A percentile compares a stretch with the other conserved stretches of the same genome.
Evolutionary conservation across 208 protist species (phyloP).

Genomic region (Angomonas ambiguus): DNA sequence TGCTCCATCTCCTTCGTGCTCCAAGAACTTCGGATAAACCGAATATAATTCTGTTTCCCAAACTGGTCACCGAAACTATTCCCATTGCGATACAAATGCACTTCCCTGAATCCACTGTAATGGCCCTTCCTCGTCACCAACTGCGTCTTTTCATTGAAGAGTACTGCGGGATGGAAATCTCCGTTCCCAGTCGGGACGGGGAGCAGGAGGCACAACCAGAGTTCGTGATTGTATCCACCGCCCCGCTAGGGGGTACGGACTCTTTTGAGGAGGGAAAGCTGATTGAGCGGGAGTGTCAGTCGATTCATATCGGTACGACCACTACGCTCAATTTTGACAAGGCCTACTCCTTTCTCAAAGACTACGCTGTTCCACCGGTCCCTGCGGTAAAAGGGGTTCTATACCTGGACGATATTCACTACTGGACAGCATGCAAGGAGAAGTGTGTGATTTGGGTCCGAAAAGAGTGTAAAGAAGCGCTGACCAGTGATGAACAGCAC

Average conservation of each 20-base stretch:
- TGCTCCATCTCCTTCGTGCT: constrained; percentile 52
- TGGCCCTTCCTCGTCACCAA: constrained; percentile 35
- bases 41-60: constrained; percentile 39
- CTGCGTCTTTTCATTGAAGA: constrained; percentile 59
- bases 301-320: constrained; percentile 55
- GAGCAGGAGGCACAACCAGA: constrained; percentile 53
- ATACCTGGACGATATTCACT: constrained; percentile 38
- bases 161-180: constrained; percentile 62
- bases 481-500: constrained; percentile 10
- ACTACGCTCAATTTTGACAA: constrained; percentile 60
- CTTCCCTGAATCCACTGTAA: constrained; percentile 37
- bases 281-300: constrained; percentile 29
- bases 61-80: constrained; percentile 42
- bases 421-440: constrained; percentile 52
- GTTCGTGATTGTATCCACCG: constrained; percentile 63
- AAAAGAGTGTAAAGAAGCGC: constrained; percentile 27
- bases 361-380: constrained; percentile 37
- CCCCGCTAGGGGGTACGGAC: constrained; percentile 23
- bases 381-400: constrained; percentile 34
- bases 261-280: constrained; percentile 2
- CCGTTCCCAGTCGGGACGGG: constrained; percentile 52
- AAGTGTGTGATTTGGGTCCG: constrained; percentile 80
- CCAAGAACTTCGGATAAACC: constrained; percentile 22
- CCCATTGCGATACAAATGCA: constrained; percentile 51
- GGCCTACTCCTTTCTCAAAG: constrained; percentile 44